phyloP scores from a whole-genome alignment of 1,139 yeast genomes.

The Diutina scorzettiae region DNA sequence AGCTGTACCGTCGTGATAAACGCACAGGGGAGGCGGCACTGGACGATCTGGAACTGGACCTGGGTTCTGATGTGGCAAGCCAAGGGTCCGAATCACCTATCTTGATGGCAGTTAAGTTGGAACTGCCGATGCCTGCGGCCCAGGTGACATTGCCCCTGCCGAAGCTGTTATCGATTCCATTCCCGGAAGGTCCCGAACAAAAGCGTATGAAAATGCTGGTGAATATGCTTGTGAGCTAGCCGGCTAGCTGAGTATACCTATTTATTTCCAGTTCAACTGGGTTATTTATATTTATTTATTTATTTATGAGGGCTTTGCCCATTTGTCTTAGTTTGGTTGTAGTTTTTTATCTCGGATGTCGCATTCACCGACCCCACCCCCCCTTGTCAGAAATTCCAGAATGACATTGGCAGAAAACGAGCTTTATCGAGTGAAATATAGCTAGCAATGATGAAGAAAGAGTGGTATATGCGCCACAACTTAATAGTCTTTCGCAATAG shows the following conservation, averaged over 20 bases:
- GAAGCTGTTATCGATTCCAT: conserved; percentile 9
- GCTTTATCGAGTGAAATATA: too few species aligned
- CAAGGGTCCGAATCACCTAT: not conserved
- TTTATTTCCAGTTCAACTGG: too few species aligned
- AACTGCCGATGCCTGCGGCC: conserved; percentile 1
- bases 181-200: conserved; percentile 14
- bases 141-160: conserved; percentile 7
- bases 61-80: not conserved
- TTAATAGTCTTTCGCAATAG: too few species aligned
- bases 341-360: too few species aligned
- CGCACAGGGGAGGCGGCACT: not conserved
- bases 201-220: conserved; percentile 33
- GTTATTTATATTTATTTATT: conserved; percentile 2
- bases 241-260: not conserved
- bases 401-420: too few species aligned
- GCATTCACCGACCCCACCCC: too few species aligned
- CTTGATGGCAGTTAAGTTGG: conserved; percentile 1
- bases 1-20: conserved; percentile 17
- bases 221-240: conserved; percentile 32
- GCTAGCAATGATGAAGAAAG: too few species aligned
- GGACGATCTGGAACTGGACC: conserved; percentile 6
- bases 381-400: too few species aligned
- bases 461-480: too few species aligned
- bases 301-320: too few species aligned
- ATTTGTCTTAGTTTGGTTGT: too few species aligned